Conservation (phyloP, 352 stramenopile species). For the Phytophthora litchii region DNA sequence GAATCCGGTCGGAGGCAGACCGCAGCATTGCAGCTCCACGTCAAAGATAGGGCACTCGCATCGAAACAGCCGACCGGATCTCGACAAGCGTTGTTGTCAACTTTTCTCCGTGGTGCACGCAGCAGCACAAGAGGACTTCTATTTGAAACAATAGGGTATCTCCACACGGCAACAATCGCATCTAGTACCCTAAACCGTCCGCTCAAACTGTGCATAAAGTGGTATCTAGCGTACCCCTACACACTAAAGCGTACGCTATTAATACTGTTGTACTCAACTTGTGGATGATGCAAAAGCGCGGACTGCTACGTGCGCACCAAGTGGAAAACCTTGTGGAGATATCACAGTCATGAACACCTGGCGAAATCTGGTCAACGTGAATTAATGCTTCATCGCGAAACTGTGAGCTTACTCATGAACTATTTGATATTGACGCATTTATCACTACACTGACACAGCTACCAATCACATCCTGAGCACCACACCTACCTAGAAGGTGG, state of each 20-base stretch:
- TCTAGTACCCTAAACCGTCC: too few relatives aligned
- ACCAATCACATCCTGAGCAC: constrained; percentile 12
- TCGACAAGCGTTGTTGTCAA: constrained; percentile 25
- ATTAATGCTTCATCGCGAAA: constrained; percentile 1
- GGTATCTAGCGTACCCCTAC: too few relatives aligned
- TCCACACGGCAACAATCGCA: too few relatives aligned
- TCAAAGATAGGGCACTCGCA: constrained; percentile 13
- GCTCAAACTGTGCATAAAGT: too few relatives aligned
- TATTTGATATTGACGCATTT: constrained; percentile 22
- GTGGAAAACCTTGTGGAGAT: constrained; percentile 20
- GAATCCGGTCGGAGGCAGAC: constrained; percentile 35
- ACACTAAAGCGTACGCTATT: too few relatives aligned
- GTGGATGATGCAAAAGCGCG: constrained; percentile 13
- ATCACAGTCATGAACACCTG: constrained; percentile 9
- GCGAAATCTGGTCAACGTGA: constrained; percentile 20
- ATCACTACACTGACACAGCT: constrained; percentile 8
- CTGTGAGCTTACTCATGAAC: background rate
- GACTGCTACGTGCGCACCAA: constrained; percentile 25
- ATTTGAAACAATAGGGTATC: too few relatives aligned
- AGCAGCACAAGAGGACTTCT: too few relatives aligned
- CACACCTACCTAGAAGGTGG: constrained; percentile 34
- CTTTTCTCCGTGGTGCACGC: constrained; percentile 21
- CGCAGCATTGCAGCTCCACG: constrained; percentile 12
- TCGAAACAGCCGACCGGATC: constrained; percentile 5
- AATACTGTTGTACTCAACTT: background rate